These are phyloP conservation scores for Caloboletus inedulis DNA, from an alignment of 1,284 basidiomycete genomes.

Conservation along the genomic window DNA sequence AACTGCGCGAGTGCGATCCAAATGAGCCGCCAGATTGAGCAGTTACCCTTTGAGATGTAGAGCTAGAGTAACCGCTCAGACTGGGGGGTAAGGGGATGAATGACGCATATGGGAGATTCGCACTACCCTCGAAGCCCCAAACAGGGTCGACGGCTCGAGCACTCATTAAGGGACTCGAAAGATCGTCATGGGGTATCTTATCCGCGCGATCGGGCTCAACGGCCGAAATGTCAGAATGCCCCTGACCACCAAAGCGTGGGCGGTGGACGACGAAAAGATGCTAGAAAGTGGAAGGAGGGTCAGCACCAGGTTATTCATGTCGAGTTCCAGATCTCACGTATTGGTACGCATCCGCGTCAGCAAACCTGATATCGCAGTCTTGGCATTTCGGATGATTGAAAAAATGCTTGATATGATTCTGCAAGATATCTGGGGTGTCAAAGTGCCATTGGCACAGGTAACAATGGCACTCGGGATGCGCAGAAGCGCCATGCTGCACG, in stretches of 20 bases:
- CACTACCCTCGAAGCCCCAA: slow-evolving; percentile 28
- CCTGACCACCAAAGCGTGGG: slow-evolving; percentile 19
- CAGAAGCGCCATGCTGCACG: slow-evolving; percentile 28
- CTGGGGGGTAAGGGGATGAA: slow-evolving; percentile 33
- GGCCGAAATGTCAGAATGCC: background rate
- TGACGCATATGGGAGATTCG: slow-evolving; percentile 26
- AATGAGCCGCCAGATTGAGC: slow-evolving; percentile 15
- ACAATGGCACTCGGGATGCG: slow-evolving; percentile 33
- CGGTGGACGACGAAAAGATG: slow-evolving; percentile 30
- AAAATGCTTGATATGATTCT: slow-evolving; percentile 34
- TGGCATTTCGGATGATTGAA: slow-evolving; percentile 32
- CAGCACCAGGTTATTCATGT: background rate
- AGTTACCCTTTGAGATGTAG: slow-evolving; percentile 26
- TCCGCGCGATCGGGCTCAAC: slow-evolving; percentile 2
- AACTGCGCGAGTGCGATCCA: slow-evolving; percentile 31
- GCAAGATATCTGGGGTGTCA: slow-evolving; percentile 27
- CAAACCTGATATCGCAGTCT: slow-evolving; percentile 28
- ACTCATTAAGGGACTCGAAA: slow-evolving; percentile 8
- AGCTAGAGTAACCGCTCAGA: slow-evolving; percentile 30
- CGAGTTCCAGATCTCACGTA: slow-evolving; percentile 19
- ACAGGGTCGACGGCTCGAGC: slow-evolving; percentile 22
- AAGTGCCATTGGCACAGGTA: slow-evolving; percentile 36
- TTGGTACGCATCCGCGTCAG: slow-evolving; percentile 33
- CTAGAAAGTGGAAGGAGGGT: slow-evolving; percentile 10
- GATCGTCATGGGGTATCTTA: slow-evolving; percentile 1